Base-by-base conservation (phyloP, 179 eudicot genomes). In the Nepenthes alata region DNA sequence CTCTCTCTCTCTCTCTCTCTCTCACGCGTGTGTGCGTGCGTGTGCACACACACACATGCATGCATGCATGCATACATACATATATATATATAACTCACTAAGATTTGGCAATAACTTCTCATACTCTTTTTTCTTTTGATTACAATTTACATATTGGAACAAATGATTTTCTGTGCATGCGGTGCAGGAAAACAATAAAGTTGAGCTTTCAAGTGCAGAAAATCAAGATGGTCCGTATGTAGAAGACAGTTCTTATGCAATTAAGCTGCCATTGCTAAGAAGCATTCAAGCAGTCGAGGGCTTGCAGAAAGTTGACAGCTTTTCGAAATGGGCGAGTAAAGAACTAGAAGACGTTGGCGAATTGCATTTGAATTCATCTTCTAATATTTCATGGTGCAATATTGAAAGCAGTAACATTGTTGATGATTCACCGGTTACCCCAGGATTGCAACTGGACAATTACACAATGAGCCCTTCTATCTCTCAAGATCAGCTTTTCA, bases 401-500 rank as follows among this genome's bases (percentile, higher is more conserved):
- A 72, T 80, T 65, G 85, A 78, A 59, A 65, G 73, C 61, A 77
- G 70, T 37, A 63, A 73, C 41, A 66, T 64, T 65, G 80, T 65
- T 61, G 81, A 74, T 64, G 83, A 75, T 67, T 74, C 84, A 55
- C 71, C 79, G 35, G 35, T 72, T 10, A 60, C 59, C 13, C 70
- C 35, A 53, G 74, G 69, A 6, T 61, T 73, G 60, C 79, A 70
- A 67, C 58, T 78, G 73, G 84, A 80, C 49, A 64, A 67, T 62
- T 82, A 74, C 61, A 74, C 81, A 59, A 60, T 83, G 77, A 82
- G 81, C 61, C 88, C 88, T 49, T 83, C 88, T 11, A 75, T 83
- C 67, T 85, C 85, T 70, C 88, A 78, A 72, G 85, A 83, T 60
- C 91, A 85, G 72, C 85, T 83, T 34, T 85, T 83, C 66, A 85